A percentile compares a stretch with the other conserved stretches of the same genome.
phyloP scores from a whole-genome alignment of 2,329 filamentous ascomycete species.

The Alternaria triticimaculans region DNA sequence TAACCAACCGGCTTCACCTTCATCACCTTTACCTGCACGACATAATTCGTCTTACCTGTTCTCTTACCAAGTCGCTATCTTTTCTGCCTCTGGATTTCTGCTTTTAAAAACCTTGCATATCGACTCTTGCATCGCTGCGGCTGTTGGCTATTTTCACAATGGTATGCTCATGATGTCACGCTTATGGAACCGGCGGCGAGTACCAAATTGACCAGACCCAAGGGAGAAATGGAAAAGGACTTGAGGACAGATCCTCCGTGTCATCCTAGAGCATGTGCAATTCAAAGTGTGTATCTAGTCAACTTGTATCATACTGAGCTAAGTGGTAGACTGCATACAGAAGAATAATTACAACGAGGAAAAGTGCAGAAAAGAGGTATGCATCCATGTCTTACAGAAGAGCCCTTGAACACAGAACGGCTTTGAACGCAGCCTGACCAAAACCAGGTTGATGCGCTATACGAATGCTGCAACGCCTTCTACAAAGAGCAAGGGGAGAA shows the following conservation, averaged over 20 bases:
- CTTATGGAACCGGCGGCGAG: neutral
- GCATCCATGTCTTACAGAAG: neutral
- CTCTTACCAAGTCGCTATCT: neutral
- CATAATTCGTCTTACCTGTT: slow-evolving; percentile 7
- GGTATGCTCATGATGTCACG: slow-evolving; percentile 41
- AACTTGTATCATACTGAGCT: slow-evolving; percentile 6
- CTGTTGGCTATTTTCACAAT: slow-evolving; percentile 28
- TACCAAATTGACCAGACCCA: slow-evolving; percentile 11
- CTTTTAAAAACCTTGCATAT: neutral
- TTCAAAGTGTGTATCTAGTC: slow-evolving; percentile 70
- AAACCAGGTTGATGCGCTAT: slow-evolving; percentile 78
- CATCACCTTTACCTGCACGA: slow-evolving; percentile 4
- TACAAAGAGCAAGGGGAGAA: slow-evolving; percentile 80
- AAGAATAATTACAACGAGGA: slow-evolving; percentile 86
- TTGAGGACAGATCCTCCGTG: slow-evolving; percentile 79
- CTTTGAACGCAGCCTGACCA: slow-evolving; percentile 6
- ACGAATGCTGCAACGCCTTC: slow-evolving; percentile 91
- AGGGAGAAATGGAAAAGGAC: slow-evolving; percentile 69
- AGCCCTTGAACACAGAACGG: neutral
- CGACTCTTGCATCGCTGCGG: neutral
- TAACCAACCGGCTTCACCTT: slow-evolving; percentile 25
- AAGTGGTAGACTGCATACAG: slow-evolving; percentile 73
- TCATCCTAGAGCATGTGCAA: slow-evolving; percentile 87
- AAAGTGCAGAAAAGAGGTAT: slow-evolving; percentile 71
- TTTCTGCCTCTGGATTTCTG: neutral